These are phyloP conservation scores for Penicillium psychrofluorescens DNA, from an alignment of 495 filamentous ascomycete species.

Conservation along the genomic window DNA sequence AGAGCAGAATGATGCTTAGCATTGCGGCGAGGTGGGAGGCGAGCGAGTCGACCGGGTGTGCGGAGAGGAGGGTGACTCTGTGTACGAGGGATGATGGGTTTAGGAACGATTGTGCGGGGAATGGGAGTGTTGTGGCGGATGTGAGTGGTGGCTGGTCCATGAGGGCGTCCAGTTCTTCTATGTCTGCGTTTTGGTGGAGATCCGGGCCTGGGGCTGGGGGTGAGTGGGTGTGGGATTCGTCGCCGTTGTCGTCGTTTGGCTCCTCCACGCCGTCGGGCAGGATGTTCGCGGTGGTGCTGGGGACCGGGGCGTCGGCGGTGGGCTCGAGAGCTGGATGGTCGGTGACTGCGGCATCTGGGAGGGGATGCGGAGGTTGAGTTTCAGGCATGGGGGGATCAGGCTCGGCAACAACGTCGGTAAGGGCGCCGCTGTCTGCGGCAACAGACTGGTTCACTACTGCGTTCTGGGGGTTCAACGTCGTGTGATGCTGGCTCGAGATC, in stretches of 20 bases:
- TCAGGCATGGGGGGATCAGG: slow-evolving; percentile 4
- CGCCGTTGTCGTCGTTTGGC: slow-evolving; percentile 19
- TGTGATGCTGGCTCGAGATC: slow-evolving; percentile 18
- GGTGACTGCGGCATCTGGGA: neutral
- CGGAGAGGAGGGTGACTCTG: slow-evolving; percentile 45
- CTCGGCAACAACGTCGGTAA: slow-evolving; percentile 14
- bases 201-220: slow-evolving; percentile 2
- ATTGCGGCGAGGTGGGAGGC: slow-evolving; percentile 37
- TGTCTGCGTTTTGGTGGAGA: neutral
- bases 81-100: slow-evolving; percentile 15
- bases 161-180: neutral
- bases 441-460: slow-evolving; percentile 2
- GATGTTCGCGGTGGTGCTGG: slow-evolving; percentile 13
- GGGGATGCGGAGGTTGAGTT: slow-evolving; percentile 1
- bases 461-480: slow-evolving; percentile 2
- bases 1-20: slow-evolving; percentile 33
- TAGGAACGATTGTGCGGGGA: slow-evolving; percentile 4
- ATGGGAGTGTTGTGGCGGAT: slow-evolving; percentile 4
- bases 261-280: slow-evolving; percentile 33
- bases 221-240: slow-evolving; percentile 8
- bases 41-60: slow-evolving; percentile 37
- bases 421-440: slow-evolving; percentile 13
- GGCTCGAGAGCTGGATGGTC: slow-evolving; percentile 1
- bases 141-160: neutral
- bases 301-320: neutral